These are phyloP conservation scores for Pichia cephalocereana DNA, from an alignment of 805 yeast species.

Conservation along the genomic window DNA sequence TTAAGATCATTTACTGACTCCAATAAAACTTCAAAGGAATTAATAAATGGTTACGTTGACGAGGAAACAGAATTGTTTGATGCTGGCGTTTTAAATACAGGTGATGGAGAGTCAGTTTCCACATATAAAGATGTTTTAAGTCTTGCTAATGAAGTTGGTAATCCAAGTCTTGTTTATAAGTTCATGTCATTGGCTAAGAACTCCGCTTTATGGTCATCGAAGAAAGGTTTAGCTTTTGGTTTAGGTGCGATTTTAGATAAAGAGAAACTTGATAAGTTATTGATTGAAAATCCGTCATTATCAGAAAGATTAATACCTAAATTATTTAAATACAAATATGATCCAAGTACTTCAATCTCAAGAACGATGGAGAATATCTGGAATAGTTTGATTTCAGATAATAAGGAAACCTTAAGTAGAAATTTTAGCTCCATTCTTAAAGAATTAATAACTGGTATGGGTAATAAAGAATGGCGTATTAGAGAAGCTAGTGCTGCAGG, in stretches of 20 bases:
- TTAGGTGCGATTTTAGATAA: slow-evolving; percentile 78
- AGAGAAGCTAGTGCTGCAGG: slow-evolving; percentile 82
- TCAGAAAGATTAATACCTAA: slow-evolving; percentile 67
- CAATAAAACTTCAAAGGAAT: slow-evolving; percentile 30
- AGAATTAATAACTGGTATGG: slow-evolving; percentile 62
- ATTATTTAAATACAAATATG: slow-evolving; percentile 74
- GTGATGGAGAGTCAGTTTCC: slow-evolving; percentile 78
- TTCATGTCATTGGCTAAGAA: slow-evolving; percentile 88
- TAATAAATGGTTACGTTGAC: slow-evolving; percentile 59
- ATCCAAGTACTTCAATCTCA: slow-evolving; percentile 69
- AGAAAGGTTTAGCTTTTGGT: slow-evolving; percentile 93
- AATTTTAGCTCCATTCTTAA: slow-evolving; percentile 51
- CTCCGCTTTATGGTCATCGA: slow-evolving; percentile 83
- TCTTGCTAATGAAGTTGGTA: slow-evolving; percentile 91
- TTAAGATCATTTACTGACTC: slow-evolving; percentile 73
- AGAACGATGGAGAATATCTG: slow-evolving; percentile 85
- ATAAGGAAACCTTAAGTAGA: slow-evolving; percentile 42
- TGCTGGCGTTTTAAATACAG: slow-evolving; percentile 68
- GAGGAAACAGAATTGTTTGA: slow-evolving; percentile 81
- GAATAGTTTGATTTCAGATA: slow-evolving; percentile 54
- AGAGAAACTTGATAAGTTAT: slow-evolving; percentile 55
- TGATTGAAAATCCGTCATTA: slow-evolving; percentile 43
- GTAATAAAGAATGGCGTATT: slow-evolving; percentile 84
- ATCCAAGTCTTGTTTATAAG: slow-evolving; percentile 86
- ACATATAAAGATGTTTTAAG: slow-evolving; percentile 85